A percentile compares a stretch with the other conserved stretches of the same genome.
phyloP scores from a whole-genome alignment of 495 filamentous ascomycete genomes.

The Immersiella caudata region DNA sequence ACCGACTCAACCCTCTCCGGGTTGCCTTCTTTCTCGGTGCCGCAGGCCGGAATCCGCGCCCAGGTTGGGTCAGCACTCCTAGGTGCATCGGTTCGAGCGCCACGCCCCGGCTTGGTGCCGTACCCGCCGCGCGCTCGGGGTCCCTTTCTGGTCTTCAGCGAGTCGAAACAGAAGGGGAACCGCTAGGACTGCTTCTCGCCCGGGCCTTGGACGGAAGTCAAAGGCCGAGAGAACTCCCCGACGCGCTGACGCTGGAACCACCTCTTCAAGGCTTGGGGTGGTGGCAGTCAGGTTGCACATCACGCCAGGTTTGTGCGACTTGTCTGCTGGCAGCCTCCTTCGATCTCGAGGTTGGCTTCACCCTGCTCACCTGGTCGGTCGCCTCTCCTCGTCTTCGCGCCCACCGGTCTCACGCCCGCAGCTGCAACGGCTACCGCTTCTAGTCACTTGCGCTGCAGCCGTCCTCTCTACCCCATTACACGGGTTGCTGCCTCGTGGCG shows the following conservation, averaged over 20 bases:
- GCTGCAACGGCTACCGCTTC: constrained; percentile 42
- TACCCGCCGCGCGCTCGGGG: neutral
- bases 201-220: neutral
- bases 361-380: constrained; percentile 1
- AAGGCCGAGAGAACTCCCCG: neutral
- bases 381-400: constrained; percentile 31
- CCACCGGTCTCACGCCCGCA: constrained; percentile 28
- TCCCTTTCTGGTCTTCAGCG: neutral
- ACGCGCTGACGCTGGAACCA: neutral
- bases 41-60: neutral
- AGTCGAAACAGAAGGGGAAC: constrained; percentile 3
- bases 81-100: neutral
- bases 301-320: constrained; percentile 19
- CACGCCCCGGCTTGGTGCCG: constrained; percentile 2
- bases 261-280: constrained; percentile 20
- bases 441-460: constrained; percentile 34
- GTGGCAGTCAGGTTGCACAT: constrained; percentile 28
- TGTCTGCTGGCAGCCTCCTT: constrained; percentile 9
- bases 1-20: neutral
- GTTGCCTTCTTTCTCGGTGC: neutral
- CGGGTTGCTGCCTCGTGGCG: constrained; percentile 26
- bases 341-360: neutral
- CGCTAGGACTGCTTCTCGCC: neutral
- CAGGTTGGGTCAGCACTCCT: neutral
- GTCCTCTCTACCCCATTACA: constrained; percentile 21